Evolutionary conservation across 2,329 filamentous ascomycete species (phyloP).

Genomic region (Pseudogymnoascus sp.): DNA sequence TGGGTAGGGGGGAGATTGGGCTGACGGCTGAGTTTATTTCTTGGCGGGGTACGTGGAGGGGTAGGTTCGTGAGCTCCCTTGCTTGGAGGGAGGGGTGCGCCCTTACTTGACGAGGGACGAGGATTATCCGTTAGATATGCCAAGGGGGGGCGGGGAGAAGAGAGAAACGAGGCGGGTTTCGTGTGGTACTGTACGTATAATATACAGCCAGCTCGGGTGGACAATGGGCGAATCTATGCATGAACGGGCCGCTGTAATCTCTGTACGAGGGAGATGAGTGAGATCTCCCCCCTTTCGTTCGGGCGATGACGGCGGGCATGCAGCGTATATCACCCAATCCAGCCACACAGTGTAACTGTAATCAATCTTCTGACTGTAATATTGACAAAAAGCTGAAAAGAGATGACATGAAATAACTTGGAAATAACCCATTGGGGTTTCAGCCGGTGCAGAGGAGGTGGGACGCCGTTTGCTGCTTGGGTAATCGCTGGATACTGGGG

Average conservation of each 20-base stretch:
- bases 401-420: background rate
- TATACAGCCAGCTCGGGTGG: background rate
- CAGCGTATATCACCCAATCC: background rate
- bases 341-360: background rate
- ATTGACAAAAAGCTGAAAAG: background rate
- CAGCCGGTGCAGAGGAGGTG: background rate
- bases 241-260: background rate
- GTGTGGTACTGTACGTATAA: background rate
- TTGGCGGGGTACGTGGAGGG: background rate
- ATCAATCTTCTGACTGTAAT: background rate
- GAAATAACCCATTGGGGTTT: background rate
- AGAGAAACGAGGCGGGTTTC: background rate
- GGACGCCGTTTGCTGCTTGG: background rate
- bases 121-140: too few relatives aligned
- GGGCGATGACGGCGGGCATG: background rate
- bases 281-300: background rate
- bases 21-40: background rate
- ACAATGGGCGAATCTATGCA: background rate
- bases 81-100: background rate
- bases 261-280: background rate
- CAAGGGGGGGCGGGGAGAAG: background rate
- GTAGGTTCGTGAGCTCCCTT: background rate
- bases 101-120: background rate
- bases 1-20: background rate
- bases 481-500: background rate